phyloP scores from a whole-genome alignment of 768 basidiomycete genomes.

The Leccinum pellstonianum region DNA sequence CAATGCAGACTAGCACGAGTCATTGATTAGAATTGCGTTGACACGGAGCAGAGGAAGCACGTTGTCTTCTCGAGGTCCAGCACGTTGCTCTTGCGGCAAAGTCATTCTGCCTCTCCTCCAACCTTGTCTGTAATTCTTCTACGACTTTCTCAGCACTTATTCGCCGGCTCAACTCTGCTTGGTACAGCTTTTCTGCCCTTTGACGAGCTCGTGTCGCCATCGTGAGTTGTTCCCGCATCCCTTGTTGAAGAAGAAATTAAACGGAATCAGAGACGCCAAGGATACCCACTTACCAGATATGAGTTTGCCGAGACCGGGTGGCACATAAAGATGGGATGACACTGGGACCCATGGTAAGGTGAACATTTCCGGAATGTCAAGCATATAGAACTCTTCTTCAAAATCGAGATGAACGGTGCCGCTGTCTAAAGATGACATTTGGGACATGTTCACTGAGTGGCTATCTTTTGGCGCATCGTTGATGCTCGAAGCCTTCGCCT shows the following conservation, averaged over 20 bases:
- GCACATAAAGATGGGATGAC: constrained; percentile 32
- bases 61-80: background rate
- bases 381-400: constrained; percentile 32
- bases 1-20: background rate
- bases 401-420: constrained; percentile 1
- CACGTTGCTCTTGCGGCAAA: background rate
- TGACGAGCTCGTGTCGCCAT: constrained; percentile 33
- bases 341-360: constrained; percentile 35
- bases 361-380: constrained; percentile 35
- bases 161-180: constrained; percentile 32
- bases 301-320: constrained; percentile 35
- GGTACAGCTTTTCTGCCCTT: constrained; percentile 33
- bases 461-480: background rate
- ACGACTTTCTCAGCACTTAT: constrained; percentile 30
- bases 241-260: constrained; percentile 9
- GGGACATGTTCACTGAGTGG: background rate
- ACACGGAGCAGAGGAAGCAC: background rate
- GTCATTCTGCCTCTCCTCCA: constrained; percentile 5
- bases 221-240: constrained; percentile 36
- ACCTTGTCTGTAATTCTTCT: constrained; percentile 14
- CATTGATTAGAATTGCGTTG: background rate
- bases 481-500: background rate
- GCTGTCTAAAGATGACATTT: background rate
- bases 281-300: constrained; percentile 31
- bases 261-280: background rate